Conservation (phyloP, 2,329 filamentous ascomycete genomes). For the Neodidymelliopsis sp. region DNA sequence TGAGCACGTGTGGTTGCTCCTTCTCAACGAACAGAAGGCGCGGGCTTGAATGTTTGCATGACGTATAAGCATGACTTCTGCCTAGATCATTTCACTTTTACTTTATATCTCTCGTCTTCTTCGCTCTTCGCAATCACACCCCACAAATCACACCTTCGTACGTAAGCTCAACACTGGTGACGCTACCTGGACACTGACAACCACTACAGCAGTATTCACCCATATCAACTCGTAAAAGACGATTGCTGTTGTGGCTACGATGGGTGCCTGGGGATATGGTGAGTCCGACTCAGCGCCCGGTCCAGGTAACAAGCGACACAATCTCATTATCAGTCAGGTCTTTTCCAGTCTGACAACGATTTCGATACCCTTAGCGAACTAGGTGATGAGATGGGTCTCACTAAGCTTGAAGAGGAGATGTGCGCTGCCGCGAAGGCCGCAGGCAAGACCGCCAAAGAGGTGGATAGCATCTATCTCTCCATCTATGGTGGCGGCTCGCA, state of each 20-base stretch:
- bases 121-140: too few species aligned
- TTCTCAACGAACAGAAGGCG: too few species aligned
- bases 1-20: too few species aligned
- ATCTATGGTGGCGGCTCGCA: slow-evolving; percentile 20
- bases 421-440: slow-evolving; percentile 19
- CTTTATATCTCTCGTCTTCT: too few species aligned
- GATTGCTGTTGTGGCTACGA: slow-evolving; percentile 10
- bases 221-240: too few species aligned
- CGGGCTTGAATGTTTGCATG: too few species aligned
- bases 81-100: too few species aligned
- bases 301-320: background rate
- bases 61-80: too few species aligned
- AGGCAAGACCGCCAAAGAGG: slow-evolving; percentile 18
- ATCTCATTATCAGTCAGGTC: slow-evolving; percentile 15
- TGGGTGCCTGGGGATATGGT: slow-evolving; percentile 30
- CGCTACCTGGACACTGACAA: too few species aligned
- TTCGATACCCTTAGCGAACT: slow-evolving; percentile 25
- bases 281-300: background rate
- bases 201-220: too few species aligned
- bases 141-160: too few species aligned
- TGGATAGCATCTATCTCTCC: slow-evolving; percentile 14
- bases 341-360: slow-evolving; percentile 34
- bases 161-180: too few species aligned
- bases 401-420: slow-evolving; percentile 19
- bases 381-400: slow-evolving; percentile 20